Evolutionary conservation across 139 green algal genomes (phyloP).

Genomic region (Gonium pectorale): DNA sequence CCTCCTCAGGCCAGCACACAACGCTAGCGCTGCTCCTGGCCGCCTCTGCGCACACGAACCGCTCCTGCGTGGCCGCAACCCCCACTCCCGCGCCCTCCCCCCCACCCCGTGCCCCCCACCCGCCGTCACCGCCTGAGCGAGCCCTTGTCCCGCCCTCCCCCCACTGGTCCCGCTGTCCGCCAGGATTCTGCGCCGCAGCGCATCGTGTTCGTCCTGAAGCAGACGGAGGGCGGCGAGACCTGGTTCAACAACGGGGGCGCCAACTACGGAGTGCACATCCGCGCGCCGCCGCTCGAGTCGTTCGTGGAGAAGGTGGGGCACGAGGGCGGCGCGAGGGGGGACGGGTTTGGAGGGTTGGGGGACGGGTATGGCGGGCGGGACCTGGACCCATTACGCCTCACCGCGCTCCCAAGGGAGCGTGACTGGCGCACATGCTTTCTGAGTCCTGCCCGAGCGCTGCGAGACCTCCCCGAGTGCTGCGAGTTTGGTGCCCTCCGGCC

Average conservation of each 20-base stretch:
- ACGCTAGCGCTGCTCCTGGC: no score
- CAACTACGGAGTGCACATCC: conserved; percentile 75
- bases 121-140: no score
- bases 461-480: no score
- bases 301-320: conserved; percentile 51
- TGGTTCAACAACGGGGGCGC: conserved; percentile 73
- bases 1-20: no score
- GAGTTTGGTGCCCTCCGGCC: no score
- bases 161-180: background rate
- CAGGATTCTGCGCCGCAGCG: conserved; percentile 54
- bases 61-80: background rate
- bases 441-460: no score
- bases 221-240: conserved; percentile 62
- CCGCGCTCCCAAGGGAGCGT: no score
- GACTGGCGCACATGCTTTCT: no score
- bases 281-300: conserved; percentile 57
- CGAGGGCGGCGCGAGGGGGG: background rate
- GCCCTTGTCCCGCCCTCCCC: background rate
- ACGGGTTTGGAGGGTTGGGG: background rate
- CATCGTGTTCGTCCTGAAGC: conserved; percentile 80
- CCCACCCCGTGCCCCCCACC: background rate
- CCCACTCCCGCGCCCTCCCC: background rate
- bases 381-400: no score
- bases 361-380: background rate
- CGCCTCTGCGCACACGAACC: no score